A percentile compares a stretch with the other conserved stretches of the same genome.
Conservation (phyloP, 805 yeast genomes). For the Starmerella vitae region DNA sequence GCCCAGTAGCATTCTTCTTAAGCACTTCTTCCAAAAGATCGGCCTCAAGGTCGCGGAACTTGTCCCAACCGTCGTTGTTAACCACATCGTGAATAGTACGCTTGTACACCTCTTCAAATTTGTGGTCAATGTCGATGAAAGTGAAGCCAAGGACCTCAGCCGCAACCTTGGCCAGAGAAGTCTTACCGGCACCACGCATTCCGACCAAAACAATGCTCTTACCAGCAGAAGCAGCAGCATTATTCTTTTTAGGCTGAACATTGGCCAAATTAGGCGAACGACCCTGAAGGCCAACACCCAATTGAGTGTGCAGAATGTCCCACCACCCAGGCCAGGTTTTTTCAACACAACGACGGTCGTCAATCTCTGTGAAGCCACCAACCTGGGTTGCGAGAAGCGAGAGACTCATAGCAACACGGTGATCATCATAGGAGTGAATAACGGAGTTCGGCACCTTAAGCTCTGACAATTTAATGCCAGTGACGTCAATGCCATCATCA, state of each 20-base stretch:
- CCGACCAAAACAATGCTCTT: slow-evolving; percentile 72
- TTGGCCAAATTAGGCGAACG: slow-evolving; percentile 31
- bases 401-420: slow-evolving; percentile 96
- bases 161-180: slow-evolving; percentile 71
- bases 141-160: slow-evolving; percentile 47
- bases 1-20: slow-evolving; percentile 33
- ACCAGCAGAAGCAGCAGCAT: slow-evolving; percentile 23
- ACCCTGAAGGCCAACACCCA: slow-evolving; percentile 59
- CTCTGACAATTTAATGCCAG: slow-evolving; percentile 37
- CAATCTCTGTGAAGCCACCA: slow-evolving; percentile 48
- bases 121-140: slow-evolving; percentile 62
- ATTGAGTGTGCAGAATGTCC: slow-evolving; percentile 61
- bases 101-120: slow-evolving; percentile 44
- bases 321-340: slow-evolving; percentile 99
- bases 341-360: slow-evolving; percentile 84
- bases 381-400: slow-evolving; percentile 72
- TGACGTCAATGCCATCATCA: slow-evolving; percentile 83
- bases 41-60: slow-evolving; percentile 58
- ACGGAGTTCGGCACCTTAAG: neutral
- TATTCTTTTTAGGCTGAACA: neutral
- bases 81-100: slow-evolving; percentile 33
- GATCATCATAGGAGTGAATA: slow-evolving; percentile 71
- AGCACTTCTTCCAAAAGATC: slow-evolving; percentile 41
- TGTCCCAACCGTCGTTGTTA: slow-evolving; percentile 73
- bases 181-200: slow-evolving; percentile 96